A percentile compares a stretch with the other conserved stretches of the same genome.
Conservation (phyloP, 2,329 filamentous ascomycete genomes). For the Emmonsiellopsis sp. region DNA sequence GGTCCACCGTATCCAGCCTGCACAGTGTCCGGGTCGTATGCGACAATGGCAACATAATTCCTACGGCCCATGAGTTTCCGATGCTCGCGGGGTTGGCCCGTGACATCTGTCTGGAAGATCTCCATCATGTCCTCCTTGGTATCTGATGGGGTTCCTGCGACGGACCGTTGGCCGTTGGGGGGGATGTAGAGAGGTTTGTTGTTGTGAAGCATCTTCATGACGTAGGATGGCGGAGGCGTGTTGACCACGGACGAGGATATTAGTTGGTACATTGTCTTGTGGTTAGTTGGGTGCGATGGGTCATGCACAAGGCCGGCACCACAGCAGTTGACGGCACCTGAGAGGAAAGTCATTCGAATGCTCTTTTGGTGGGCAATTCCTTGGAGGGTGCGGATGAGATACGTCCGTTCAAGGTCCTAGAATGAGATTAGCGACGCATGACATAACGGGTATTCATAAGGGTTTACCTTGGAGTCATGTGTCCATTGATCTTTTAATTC, state of each 20-base stretch:
- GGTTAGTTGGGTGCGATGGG: conserved; percentile 78
- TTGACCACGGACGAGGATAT: conserved; percentile 91
- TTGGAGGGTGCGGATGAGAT: conserved; percentile 90
- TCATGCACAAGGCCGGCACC: conserved; percentile 93
- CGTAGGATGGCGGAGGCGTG: conserved; percentile 71
- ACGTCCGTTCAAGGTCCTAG: conserved; percentile 85
- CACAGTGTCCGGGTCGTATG: conserved; percentile 79
- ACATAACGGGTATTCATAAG: background rate
- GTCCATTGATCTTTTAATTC: conserved; percentile 97
- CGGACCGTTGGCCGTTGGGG: conserved; percentile 66
- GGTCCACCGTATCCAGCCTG: conserved; percentile 35
- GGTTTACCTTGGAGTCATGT: conserved; percentile 72
- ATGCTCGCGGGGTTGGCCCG: conserved; percentile 70
- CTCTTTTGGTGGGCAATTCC: conserved; percentile 93
- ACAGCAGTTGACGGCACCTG: conserved; percentile 78
- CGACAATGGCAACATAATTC: conserved; percentile 90
- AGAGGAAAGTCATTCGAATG: conserved; percentile 93
- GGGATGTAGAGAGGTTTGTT: conserved; percentile 89
- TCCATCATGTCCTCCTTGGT: conserved; percentile 99
- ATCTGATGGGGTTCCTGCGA: conserved; percentile 62
- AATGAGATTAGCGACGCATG: background rate
- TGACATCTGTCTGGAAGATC: conserved; percentile 91
- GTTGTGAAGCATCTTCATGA: conserved; percentile 89
- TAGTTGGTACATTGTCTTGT: conserved; percentile 99
- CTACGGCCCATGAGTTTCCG: conserved; percentile 88